Base-by-base conservation (phyloP, 2,329 filamentous ascomycete genomes). In the Diplodia scrobiculata region DNA sequence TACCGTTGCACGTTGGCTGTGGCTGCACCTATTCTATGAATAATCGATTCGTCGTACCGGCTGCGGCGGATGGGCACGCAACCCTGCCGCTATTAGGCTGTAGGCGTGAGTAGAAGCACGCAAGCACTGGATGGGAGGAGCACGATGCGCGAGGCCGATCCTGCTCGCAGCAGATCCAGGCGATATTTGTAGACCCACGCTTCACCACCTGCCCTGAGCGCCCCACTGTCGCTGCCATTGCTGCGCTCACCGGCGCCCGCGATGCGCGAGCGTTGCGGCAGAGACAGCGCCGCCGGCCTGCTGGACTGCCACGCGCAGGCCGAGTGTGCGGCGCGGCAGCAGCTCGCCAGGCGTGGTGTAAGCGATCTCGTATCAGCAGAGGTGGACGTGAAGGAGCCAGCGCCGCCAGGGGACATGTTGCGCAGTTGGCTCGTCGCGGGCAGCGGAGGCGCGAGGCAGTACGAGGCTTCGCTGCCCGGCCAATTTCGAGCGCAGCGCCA, bases 361-460 rank as follows among this genome's bases (percentile, higher is more conserved):
- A 65, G 62, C 62, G 62, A 65, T 65, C 62, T 65, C 62, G 62
- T 65, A 65, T 65, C 62, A 65, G 51, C 51, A 51, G 38, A 19
- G 55, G 38, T 21, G 54, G 54, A 36, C 21, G 32, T 34, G 34
- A 25, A 34, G 41, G 54, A 14, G 36, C 32, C 32, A 34, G 36
- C 54, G 34, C 54, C 36, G 21, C 48, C 45, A 62, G 58, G 58
- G 55, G 70, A 72, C 38, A 69, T 78, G 59, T 69, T 29, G 25
- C 21, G 21, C 25, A 29, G 50, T 53, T 53, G 50, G 50, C 21
- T 54, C 50, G 62, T 60, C 63, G 66, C 69, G 60, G 74, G 71
- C 60, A 74, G 70, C 76, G 77, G 78, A 74, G 76, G 77, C 34
- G 29, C 51, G 34, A 36, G 34, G 34, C 34, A 36, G 48, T 41